phyloP scores from a whole-genome alignment of 352 stramenopile species.

The Globisporangium spinosum region DNA sequence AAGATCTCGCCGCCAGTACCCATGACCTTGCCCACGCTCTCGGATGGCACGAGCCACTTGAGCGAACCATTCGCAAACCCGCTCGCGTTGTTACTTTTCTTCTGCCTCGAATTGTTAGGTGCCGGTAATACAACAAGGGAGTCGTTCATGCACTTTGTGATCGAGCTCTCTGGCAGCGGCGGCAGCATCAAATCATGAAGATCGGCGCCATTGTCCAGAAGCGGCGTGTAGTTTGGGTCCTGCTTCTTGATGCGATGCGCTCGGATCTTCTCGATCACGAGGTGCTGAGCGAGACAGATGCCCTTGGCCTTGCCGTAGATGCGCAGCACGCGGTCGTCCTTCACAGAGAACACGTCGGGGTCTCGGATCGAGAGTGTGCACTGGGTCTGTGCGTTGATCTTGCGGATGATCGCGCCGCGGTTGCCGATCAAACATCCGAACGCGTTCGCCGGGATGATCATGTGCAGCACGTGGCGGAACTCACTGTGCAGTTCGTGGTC shows the following conservation, averaged over 20 bases:
- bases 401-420: constrained; percentile 45
- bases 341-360: constrained; percentile 31
- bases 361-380: constrained; percentile 59
- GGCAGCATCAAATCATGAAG: constrained; percentile 15
- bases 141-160: constrained; percentile 39
- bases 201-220: constrained; percentile 17
- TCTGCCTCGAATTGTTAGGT: not conserved
- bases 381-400: constrained; percentile 36
- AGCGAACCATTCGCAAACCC: constrained; percentile 18
- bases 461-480: constrained; percentile 53
- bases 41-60: constrained; percentile 45
- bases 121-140: constrained; percentile 18
- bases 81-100: constrained; percentile 1
- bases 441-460: constrained; percentile 56
- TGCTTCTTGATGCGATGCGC: constrained; percentile 35
- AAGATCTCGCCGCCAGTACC: constrained; percentile 44
- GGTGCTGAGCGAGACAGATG: constrained; percentile 58
- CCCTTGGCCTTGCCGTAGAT: constrained; percentile 53
- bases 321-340: constrained; percentile 52
- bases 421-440: constrained; percentile 49
- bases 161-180: constrained; percentile 31
- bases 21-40: constrained; percentile 64
- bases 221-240: constrained; percentile 51
- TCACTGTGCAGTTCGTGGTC: constrained; percentile 51
- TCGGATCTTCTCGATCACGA: constrained; percentile 57